Evolutionary conservation across 1,284 basidiomycete genomes (phyloP).

Genomic region (Pterula multifida): DNA sequence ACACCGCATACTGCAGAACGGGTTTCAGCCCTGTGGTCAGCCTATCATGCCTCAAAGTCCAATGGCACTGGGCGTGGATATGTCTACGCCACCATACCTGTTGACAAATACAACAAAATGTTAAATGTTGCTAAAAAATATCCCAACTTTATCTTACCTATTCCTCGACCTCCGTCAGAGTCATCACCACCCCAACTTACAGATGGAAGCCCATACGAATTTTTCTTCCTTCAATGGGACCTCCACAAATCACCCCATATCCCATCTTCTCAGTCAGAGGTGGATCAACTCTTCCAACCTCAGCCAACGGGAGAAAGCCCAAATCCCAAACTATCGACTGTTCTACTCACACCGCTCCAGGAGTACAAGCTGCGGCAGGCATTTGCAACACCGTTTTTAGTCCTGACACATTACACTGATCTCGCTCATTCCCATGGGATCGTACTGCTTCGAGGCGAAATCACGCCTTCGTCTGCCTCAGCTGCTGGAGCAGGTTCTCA

Average conservation of each 20-base stretch:
- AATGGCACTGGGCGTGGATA: constrained; percentile 71
- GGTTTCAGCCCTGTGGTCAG: constrained; percentile 77
- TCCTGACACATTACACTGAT: constrained; percentile 90
- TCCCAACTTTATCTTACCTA: constrained; percentile 69
- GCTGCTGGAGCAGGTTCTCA: constrained; percentile 17
- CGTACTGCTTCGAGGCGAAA: constrained; percentile 87
- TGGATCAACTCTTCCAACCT: constrained; percentile 22
- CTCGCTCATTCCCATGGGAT: constrained; percentile 68
- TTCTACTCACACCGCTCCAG: constrained; percentile 88
- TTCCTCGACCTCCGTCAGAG: constrained; percentile 38
- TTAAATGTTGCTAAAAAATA: constrained; percentile 46
- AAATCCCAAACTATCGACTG: constrained; percentile 48
- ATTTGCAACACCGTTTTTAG: constrained; percentile 87
- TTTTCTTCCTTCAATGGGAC: constrained; percentile 82
- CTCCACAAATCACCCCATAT: constrained; percentile 58
- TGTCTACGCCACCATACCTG: constrained; percentile 70
- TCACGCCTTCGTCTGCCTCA: constrained; percentile 55
- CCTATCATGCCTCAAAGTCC: constrained; percentile 73
- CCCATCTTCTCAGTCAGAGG: constrained; percentile 26
- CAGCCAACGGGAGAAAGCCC: constrained; percentile 17
- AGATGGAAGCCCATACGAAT: constrained; percentile 56
- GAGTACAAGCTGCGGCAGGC: constrained; percentile 86
- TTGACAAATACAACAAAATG: constrained; percentile 68
- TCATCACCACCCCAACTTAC: constrained; percentile 19
- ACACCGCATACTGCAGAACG: constrained; percentile 62